These are phyloP conservation scores for Penicillium verhagenii DNA, from an alignment of 495 filamentous ascomycete genomes.

Conservation along the genomic window DNA sequence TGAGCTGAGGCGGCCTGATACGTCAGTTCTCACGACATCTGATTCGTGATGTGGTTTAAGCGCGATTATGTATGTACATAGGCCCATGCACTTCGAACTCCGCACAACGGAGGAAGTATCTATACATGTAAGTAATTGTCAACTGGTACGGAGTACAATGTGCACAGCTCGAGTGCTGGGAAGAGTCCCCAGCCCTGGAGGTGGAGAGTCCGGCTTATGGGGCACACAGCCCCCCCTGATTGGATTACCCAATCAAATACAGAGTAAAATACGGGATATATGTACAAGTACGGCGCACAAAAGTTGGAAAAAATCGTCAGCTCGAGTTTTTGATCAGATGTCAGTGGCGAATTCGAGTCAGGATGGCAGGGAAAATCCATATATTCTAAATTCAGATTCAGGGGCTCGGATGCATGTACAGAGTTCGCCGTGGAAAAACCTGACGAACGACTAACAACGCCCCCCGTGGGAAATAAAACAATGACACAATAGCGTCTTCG, in stretches of 20 bases:
- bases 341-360: constrained; percentile 7
- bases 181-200: no score
- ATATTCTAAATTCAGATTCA: not conserved
- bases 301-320: not conserved
- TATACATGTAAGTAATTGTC: no score
- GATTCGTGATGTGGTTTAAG: not conserved
- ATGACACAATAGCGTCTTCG: not conserved
- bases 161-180: not conserved
- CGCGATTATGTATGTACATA: not conserved
- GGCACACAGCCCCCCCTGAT: constrained; percentile 13
- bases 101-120: no score
- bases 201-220: not conserved
- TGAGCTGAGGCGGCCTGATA: not conserved
- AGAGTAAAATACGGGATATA: no score
- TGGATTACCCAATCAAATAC: constrained; percentile 10
- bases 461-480: no score
- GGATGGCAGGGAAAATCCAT: not conserved
- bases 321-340: constrained; percentile 7
- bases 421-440: not conserved
- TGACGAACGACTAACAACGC: not conserved
- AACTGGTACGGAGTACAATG: no score
- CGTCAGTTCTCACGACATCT: not conserved
- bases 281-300: not conserved
- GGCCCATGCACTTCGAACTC: no score
- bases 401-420: not conserved